Evolutionary conservation across 257 asterid genomes (phyloP), one percentile per base, ranked within the genome.

Genomic region (Solanum sitiens): DNA sequence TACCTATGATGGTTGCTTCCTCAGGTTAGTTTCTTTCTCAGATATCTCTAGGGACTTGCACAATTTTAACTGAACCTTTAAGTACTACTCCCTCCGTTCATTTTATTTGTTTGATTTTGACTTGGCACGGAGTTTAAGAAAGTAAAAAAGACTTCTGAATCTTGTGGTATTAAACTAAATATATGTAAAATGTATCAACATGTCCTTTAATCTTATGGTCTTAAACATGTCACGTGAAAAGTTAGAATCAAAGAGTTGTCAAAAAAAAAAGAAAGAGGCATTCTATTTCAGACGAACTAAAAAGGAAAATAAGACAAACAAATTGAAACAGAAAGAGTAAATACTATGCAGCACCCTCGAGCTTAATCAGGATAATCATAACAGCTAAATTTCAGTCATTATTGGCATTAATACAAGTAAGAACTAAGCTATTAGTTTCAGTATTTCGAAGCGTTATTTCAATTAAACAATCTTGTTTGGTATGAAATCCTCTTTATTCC

Each of bases 1-100:
- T 16, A 89, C 93, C 86, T 94, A 90, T 80, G 99, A 96, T 71
- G 98, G 99, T 30, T 96, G 98, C 90, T 96, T 92, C 89, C 95
- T 96, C 89, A 95, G 98, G 98, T 96, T 79, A 70, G 70, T 86
- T 44, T 47, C 33, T 70, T 67, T 23, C 45, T 12, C 5, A 42
- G 37, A n/a, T n/a, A 42, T 76, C 4, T 76, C 53, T 76, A 42
- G 84, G 37, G 37, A 35, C 37, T 35, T 35, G 37, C 37, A 35
- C 37, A 35, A 35, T 35, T 35, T 35, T 35, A 35, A 76, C 35
- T 39, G 27, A 37, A 73, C 15, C 50, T 11, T 35, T 35, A 75
- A 39, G 32, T 75, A 11, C 9, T 76, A n/a, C 30, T 63, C 32
- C 32, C 71, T 63, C 71, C 15, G 32, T 63, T 61, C 68, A 61